Evolutionary conservation across 78 protist genomes (phyloP).

Genomic region (Blattamonas nauphoetae): DNA sequence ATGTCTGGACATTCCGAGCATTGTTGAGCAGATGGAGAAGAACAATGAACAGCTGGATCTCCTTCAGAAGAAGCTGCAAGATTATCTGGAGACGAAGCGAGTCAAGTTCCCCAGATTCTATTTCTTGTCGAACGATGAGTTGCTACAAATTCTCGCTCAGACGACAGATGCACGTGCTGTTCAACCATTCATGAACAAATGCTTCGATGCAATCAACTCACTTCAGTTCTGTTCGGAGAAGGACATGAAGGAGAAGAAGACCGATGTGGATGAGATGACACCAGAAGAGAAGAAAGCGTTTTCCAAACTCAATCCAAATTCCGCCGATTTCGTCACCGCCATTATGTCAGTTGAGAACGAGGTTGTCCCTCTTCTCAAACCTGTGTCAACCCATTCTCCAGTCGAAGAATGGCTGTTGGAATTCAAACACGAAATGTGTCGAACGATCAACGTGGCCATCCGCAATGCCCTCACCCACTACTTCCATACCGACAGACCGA

Average conservation of each 20-base stretch:
- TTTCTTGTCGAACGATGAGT: not conserved
- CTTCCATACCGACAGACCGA: not conserved
- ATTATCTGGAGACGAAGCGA: constrained; percentile 28
- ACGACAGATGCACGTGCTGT: no score
- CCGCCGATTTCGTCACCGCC: no score
- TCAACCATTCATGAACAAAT: no score
- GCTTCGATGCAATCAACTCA: no score
- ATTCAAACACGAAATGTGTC: constrained; percentile 32
- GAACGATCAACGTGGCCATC: constrained; percentile 1
- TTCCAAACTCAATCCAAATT: no score
- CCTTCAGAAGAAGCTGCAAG: constrained; percentile 48
- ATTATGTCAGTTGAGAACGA: no score
- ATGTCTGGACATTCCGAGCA: constrained; percentile 1
- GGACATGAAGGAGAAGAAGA: no score
- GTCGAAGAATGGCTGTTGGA: no score
- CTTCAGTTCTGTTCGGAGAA: no score
- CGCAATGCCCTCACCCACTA: constrained; percentile 25
- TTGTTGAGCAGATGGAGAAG: constrained; percentile 14
- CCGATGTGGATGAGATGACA: no score
- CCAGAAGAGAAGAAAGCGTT: no score
- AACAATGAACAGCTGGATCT: constrained; percentile 33
- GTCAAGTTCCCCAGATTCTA: not conserved
- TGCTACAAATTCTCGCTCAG: not conserved
- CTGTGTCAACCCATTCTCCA: constrained; percentile 16
- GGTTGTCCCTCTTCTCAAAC: no score